Base-by-base conservation (phyloP, 2,329 filamentous ascomycete species). In the Colletotrichum shisoi region DNA sequence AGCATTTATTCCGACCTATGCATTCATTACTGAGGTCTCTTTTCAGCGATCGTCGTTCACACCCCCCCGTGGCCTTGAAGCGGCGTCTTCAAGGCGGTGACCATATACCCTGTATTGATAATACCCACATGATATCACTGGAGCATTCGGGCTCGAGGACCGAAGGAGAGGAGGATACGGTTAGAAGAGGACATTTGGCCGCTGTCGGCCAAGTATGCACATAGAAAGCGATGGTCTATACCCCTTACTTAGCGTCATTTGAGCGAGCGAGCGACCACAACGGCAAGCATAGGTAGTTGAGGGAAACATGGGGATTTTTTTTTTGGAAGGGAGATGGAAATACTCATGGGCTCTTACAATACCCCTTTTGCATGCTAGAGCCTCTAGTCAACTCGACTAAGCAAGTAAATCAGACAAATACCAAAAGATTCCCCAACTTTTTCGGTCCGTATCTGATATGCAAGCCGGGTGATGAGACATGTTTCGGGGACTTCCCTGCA, bases 211-310 rank as follows among this genome's bases (percentile, higher is more conserved):
- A 24, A 45, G 21, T 27, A 60, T 65, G 65, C 62, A 65, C 44
- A 65, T 68, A 65, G 61, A 68, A 54, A 52, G 31, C 46, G 53
- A 39, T 53, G 45, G 67, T 69, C 59, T 63, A 69, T 69, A 68
- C 67, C 67, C 61, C 63, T 49, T 42, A 59, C 64, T 64, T 62
- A 42, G 60, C 64, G 59, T 69, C 60, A 58, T 69, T 69, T 68
- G 60, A 63, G 67, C 58, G 59, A 69, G 66, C 64, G 40, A 63
- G 60, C 66, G 54, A 67, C 44, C 40, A 54, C 37, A 39, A 15
- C 57, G 49, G 56, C 58, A 40, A 44, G 54, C 49, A 59, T 46
- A 57, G 34, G 58, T 63, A 69, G 67, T 62, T 69, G 64, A 57
- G 40, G n/a, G 40, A 49, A 39, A 62, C 9, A 54, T 8, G 31